Evolutionary conservation across 1,284 basidiomycete species (phyloP), one percentile per base, ranked within the genome.

Genomic region (Taiwanofungus camphoratus): DNA sequence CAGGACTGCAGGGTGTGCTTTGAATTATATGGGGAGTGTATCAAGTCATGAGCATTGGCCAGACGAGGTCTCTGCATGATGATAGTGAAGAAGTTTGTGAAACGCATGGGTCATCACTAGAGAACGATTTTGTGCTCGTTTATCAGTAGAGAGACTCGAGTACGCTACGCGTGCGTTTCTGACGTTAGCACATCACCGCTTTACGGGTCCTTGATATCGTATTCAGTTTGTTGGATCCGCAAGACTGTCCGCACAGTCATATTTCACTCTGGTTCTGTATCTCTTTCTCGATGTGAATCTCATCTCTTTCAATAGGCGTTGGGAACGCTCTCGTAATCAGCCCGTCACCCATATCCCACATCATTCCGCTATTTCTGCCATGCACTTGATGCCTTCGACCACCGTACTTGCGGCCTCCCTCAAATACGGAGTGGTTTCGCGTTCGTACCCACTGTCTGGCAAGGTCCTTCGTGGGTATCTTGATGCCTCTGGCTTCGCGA

Each of bases 391-490:
- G 67, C 67, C 76, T 2, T 45, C 50, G 68, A 74, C 39, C 54
- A 72, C 24, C 12, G 68, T 92, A 15, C 67, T 92, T 24, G 71
- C 78, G 0, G 74, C 80, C 0, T 88, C 84, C 13, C 61, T 85
- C 34, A 69, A 75, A 32, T 84, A 85, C 49, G 88, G 87, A 22
- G 70, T 87, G 43, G 82, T 90, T 16, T 72, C 85, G 3, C 83
- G 89, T 27, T 89, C 87, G 5, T 62, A 81, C 26, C 83, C 87
- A 0, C 68, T 87, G 36, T 82, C 70, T 1, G 87, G 87, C 42
- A 82, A 76, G 54, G 64, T 90, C 37, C 64, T 87, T 19, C 76
- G 79, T 37, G 89, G 88, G 1, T 89, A 76, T 56, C 69, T 92
- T 16, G 79, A 88, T 49, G 76, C 87, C 0, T 72, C 74, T 2